phyloP scores from a whole-genome alignment of 495 filamentous ascomycete genomes.

The Bathelium albidoporum region DNA sequence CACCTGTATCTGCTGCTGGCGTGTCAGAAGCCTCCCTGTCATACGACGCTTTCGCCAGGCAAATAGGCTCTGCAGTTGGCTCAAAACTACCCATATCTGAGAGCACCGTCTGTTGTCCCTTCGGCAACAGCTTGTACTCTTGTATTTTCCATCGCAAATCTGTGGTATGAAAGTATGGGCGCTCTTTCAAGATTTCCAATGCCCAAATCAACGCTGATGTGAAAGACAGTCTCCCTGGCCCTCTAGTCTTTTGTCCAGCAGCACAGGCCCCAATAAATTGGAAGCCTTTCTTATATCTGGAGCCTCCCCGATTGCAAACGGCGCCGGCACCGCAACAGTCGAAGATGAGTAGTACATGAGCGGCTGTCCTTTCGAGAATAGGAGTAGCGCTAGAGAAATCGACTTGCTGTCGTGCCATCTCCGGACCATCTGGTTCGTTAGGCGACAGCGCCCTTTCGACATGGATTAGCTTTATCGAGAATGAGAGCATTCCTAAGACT shows the following conservation, averaged over 20 bases:
- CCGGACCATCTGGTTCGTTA: background rate
- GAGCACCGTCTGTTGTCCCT: background rate
- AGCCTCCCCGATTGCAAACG: background rate
- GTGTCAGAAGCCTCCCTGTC: background rate
- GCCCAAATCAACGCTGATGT: background rate
- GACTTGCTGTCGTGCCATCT: background rate
- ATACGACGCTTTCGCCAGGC: background rate
- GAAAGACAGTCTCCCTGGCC: background rate
- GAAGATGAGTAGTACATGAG: constrained; percentile 17
- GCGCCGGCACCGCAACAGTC: constrained; percentile 17
- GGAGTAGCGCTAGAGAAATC: background rate
- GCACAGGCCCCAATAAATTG: background rate
- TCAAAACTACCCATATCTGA: background rate
- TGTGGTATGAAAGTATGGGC: background rate
- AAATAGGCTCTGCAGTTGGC: background rate
- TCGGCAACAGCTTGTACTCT: background rate
- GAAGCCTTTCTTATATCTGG: background rate
- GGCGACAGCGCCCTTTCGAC: background rate
- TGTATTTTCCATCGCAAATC: background rate
- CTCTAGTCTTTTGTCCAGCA: background rate
- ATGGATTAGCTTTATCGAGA: background rate
- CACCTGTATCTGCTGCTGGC: background rate
- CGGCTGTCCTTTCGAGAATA: background rate
- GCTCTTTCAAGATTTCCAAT: background rate
- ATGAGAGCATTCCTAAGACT: background rate